phyloP scores from a whole-genome alignment of 768 basidiomycete genomes.

The Rubroboletus satanas region DNA sequence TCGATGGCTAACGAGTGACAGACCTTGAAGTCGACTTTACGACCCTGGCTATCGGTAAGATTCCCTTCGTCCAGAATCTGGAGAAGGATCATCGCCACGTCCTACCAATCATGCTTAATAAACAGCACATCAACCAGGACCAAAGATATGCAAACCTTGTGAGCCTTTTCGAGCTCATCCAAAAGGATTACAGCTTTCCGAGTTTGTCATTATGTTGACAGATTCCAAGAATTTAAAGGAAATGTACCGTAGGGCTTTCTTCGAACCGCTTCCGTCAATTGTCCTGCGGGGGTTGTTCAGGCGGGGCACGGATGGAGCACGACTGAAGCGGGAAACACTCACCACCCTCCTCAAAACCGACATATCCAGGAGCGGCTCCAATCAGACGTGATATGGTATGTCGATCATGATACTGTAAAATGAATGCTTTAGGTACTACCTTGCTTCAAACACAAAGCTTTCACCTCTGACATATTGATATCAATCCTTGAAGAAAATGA shows the following conservation, averaged over 20 bases:
- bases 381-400: slow-evolving; percentile 89
- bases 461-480: slow-evolving; percentile 89
- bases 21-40: slow-evolving; percentile 88
- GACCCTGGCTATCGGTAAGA: slow-evolving; percentile 87
- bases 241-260: slow-evolving; percentile 51
- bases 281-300: slow-evolving; percentile 34
- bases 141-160: slow-evolving; percentile 49
- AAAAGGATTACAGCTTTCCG: slow-evolving; percentile 55
- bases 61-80: slow-evolving; percentile 90
- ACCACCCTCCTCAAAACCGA: slow-evolving; percentile 74
- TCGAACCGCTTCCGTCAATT: slow-evolving; percentile 63
- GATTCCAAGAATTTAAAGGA: neutral
- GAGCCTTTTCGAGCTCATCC: slow-evolving; percentile 74
- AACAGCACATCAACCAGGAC: neutral
- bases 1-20: neutral
- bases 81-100: slow-evolving; percentile 85
- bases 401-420: slow-evolving; percentile 75
- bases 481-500: slow-evolving; percentile 54
- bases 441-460: neutral
- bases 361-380: slow-evolving; percentile 90
- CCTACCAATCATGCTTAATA: slow-evolving; percentile 35
- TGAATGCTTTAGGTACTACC: neutral
- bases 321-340: slow-evolving; percentile 11
- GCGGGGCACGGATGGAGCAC: neutral
- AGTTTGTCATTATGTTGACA: neutral